Conservation (phyloP, 495 filamentous ascomycete species). For the Bathelium albidoporum region DNA sequence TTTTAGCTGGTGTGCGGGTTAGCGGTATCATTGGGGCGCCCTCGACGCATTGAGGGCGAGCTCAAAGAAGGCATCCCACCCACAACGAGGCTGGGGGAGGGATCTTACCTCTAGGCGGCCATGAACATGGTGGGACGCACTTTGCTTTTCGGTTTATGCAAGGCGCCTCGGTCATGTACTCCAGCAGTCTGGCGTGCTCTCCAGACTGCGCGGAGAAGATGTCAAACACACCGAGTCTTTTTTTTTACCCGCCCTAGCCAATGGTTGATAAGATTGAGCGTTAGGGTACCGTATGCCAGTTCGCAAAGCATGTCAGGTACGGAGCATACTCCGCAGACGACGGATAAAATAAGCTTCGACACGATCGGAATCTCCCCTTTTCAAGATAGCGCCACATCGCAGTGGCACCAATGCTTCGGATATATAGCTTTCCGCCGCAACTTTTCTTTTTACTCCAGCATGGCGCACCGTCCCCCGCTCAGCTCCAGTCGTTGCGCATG, state of each 20-base stretch:
- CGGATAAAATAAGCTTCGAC: not conserved
- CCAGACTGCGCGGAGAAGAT: not conserved
- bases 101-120: not conserved
- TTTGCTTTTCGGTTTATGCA: no score
- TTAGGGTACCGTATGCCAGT: no score
- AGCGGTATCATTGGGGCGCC: not conserved
- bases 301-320: not conserved
- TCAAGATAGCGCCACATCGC: not conserved
- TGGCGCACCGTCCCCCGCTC: not conserved
- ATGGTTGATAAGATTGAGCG: not conserved
- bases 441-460: not conserved
- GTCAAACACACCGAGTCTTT: conserved; percentile 1
- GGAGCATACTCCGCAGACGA: not conserved
- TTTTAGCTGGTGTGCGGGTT: not conserved
- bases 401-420: not conserved
- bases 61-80: not conserved
- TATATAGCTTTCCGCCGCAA: not conserved
- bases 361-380: not conserved
- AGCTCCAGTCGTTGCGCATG: not conserved
- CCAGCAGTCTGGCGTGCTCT: not conserved
- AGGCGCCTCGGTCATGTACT: not conserved
- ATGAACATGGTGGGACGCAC: not conserved
- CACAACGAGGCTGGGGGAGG: not conserved
- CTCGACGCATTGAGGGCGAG: not conserved
- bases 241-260: not conserved